These are phyloP conservation scores for Tothia fuscella DNA, from an alignment of 2,329 filamentous ascomycete species.

Conservation along the genomic window DNA sequence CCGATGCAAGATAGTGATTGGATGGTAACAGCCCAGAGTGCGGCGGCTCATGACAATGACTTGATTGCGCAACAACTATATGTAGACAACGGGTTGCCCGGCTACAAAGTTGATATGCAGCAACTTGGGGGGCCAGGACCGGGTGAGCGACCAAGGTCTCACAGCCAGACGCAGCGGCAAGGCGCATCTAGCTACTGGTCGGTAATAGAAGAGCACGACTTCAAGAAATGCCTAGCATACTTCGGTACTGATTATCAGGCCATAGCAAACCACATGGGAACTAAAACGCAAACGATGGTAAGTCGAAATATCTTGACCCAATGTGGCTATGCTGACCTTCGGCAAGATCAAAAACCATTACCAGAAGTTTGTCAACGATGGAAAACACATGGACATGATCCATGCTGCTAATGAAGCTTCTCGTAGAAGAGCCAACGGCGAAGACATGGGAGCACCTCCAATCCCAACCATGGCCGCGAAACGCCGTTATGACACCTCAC, in stretches of 20 bases:
- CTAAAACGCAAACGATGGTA: slow-evolving; percentile 81
- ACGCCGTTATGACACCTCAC: slow-evolving; percentile 33
- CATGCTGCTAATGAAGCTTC: slow-evolving; percentile 31
- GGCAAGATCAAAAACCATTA: slow-evolving; percentile 37
- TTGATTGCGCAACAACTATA: slow-evolving; percentile 3
- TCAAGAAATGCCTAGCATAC: slow-evolving; percentile 56
- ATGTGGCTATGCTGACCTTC: slow-evolving; percentile 13
- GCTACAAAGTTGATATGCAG: background rate
- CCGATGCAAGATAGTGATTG: background rate
- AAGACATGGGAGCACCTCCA: slow-evolving; percentile 35
- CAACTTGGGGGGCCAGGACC: background rate
- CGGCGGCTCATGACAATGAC: background rate
- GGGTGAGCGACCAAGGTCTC: slow-evolving; percentile 12
- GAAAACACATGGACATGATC: slow-evolving; percentile 29
- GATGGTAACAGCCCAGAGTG: background rate
- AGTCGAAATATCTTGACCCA: slow-evolving; percentile 21
- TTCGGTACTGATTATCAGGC: slow-evolving; percentile 70
- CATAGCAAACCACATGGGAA: slow-evolving; percentile 69
- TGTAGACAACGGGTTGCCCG: slow-evolving; percentile 1
- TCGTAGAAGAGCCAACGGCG: slow-evolving; percentile 28
- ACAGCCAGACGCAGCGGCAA: slow-evolving; percentile 29
- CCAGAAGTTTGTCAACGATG: slow-evolving; percentile 32
- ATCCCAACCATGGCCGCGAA: slow-evolving; percentile 36
- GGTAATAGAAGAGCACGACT: slow-evolving; percentile 68
- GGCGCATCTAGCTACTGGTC: slow-evolving; percentile 76